These are phyloP conservation scores for Quercus aquifolioides DNA, from an alignment of 306 rosid genomes.

Conservation along the genomic window DNA sequence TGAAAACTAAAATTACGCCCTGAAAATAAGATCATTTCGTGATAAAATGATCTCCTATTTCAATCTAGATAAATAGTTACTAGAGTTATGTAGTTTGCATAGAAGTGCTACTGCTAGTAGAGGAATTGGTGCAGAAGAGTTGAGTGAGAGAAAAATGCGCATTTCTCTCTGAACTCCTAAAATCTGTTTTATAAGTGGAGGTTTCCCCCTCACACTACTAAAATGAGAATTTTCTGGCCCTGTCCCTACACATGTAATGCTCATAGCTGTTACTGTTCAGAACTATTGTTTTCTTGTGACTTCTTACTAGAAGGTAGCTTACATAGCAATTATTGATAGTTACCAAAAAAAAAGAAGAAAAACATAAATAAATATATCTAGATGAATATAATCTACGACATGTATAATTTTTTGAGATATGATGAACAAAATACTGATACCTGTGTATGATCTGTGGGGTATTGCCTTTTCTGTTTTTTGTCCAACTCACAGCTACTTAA, in stretches of 20 bases:
- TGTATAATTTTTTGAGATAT: neutral
- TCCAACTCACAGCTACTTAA: conserved; percentile 23
- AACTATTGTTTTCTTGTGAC: neutral
- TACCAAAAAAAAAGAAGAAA: neutral
- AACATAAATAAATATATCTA: neutral
- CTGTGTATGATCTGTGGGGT: conserved; percentile 78
- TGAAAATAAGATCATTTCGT: too few species aligned
- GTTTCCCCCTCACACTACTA: neutral
- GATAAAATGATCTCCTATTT: too few species aligned
- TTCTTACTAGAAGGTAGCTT: neutral
- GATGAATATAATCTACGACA: neutral
- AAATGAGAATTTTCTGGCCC: neutral
- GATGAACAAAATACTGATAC: conserved; percentile 26
- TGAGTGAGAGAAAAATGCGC: too few species aligned
- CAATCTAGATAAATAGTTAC: too few species aligned
- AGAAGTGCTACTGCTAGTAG: too few species aligned
- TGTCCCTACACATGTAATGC: neutral
- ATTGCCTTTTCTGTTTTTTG: conserved; percentile 38
- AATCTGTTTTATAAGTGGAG: too few species aligned
- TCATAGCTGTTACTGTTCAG: neutral
- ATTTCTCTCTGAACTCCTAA: too few species aligned
- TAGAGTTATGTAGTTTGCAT: too few species aligned
- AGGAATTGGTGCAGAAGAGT: too few species aligned
- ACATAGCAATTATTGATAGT: neutral
- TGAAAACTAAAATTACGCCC: too few species aligned